These are phyloP conservation scores for Elaeis guineensis DNA, from an alignment of 176 grass and related monocot species.

Conservation along the genomic window DNA sequence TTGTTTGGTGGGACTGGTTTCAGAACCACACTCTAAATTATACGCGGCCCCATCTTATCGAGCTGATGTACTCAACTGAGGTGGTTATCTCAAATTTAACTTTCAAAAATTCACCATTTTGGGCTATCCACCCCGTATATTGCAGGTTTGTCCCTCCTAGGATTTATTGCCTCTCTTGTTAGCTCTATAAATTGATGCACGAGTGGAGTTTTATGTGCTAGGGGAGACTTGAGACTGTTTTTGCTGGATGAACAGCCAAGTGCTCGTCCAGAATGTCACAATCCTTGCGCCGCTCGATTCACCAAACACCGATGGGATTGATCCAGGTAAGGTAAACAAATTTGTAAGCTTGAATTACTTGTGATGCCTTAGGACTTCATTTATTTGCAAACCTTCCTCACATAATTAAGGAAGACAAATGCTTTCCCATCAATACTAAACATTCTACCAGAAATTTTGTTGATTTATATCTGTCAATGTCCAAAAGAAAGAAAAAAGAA, in stretches of 20 bases:
- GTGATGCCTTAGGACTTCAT: too few species aligned
- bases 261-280: constrained; percentile 74
- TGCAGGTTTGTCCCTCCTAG: constrained; percentile 59
- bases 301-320: constrained; percentile 77
- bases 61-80: constrained; percentile 74
- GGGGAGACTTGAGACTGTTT: constrained; percentile 26
- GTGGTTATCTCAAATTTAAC: constrained; percentile 93
- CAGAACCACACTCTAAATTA: constrained; percentile 57
- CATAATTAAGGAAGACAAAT: too few species aligned
- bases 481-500: too few species aligned
- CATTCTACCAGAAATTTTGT: too few species aligned
- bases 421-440: too few species aligned
- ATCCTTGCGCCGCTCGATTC: constrained; percentile 77
- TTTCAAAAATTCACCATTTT: constrained; percentile 82
- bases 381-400: too few species aligned
- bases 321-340: constrained; percentile 55
- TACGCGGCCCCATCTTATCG: constrained; percentile 83
- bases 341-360: background rate
- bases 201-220: constrained; percentile 29
- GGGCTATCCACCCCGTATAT: constrained; percentile 95
- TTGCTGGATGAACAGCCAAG: constrained; percentile 77
- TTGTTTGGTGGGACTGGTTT: constrained; percentile 84
- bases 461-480: too few species aligned
- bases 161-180: constrained; percentile 30
- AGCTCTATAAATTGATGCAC: constrained; percentile 31